Conservation (phyloP, 1,284 basidiomycete species). For the Rhodotorula sp. region DNA sequence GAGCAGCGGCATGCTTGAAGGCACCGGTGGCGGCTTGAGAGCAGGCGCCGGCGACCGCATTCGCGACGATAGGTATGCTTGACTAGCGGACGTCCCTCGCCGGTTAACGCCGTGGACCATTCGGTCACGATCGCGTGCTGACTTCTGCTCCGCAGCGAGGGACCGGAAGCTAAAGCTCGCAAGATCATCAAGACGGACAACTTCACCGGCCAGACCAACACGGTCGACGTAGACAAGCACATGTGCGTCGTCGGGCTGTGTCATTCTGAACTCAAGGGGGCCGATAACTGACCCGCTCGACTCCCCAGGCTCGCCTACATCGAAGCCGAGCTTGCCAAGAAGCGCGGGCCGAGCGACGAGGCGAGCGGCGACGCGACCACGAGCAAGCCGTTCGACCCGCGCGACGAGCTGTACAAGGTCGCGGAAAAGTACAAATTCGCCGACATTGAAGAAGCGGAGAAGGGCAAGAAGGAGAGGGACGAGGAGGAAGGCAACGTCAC, state of each 20-base stretch:
- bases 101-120: not conserved
- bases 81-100: not conserved
- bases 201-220: slow-evolving; percentile 95
- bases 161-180: slow-evolving; percentile 60
- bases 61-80: slow-evolving; percentile 54
- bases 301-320: slow-evolving; percentile 89
- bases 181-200: slow-evolving; percentile 76
- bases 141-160: slow-evolving; percentile 52
- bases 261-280: too few species aligned
- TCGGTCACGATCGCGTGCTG: not conserved
- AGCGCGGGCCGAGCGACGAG: slow-evolving; percentile 57
- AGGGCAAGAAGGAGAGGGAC: slow-evolving; percentile 61
- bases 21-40: slow-evolving; percentile 27
- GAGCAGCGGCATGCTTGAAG: slow-evolving; percentile 37
- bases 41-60: slow-evolving; percentile 19
- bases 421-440: slow-evolving; percentile 62
- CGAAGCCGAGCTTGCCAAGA: slow-evolving; percentile 77
- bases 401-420: slow-evolving; percentile 77
- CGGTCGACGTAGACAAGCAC: slow-evolving; percentile 94
- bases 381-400: slow-evolving; percentile 58
- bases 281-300: not conserved
- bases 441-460: slow-evolving; percentile 58
- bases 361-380: not conserved
- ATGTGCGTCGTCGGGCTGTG: slow-evolving; percentile 62
- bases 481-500: slow-evolving; percentile 86